Evolutionary conservation across 2,329 filamentous ascomycete species (phyloP), one percentile per base, ranked within the genome.

Genomic region (Dothidotthia symphoricarpi): DNA sequence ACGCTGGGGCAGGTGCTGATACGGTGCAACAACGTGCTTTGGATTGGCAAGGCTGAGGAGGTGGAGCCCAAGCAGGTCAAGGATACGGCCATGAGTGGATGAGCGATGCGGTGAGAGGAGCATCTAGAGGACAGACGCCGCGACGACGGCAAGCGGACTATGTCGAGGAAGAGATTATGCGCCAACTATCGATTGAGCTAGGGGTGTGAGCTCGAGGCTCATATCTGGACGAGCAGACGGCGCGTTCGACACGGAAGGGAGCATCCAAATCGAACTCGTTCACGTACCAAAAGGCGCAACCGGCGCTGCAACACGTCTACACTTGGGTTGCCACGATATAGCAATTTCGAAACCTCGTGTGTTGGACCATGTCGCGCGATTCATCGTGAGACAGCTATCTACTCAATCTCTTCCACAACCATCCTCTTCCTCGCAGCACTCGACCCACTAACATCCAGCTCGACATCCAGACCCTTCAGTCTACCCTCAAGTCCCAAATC

Each of bases 11-110:
- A 95, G 70, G 90, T 98, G 30, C 70, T 98, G 59, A 97, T 98
- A 62, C 77, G 91, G 85, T 94, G 89, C 72, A 97, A 97, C 72
- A 97, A 97, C 64, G 91, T 97, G n/a, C 77, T 97, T 31, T 97
- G 88, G 85, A 91, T 97, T 59, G 78, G 76, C 24, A 75, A 73
- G 28, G 75, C 75, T 16, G 74, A 77, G 29, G 71, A 70, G 34
- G 60, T 66, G 9, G 52, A 64, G 32, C 70, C 75, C 5, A 61
- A 58, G 41, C 69, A 72, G 27, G 39, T 52, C 24, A 66, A 64
- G 26, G 70, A 73, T 41, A 52, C 59, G 24, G 55, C 43, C 34
- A 71, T 71, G 69, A 60, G 55, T 24, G 67, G 66, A 35, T 70
- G 65, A 69, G 41, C 25, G 6, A 11, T 16, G 24, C 24, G 19